Conservation (phyloP, 2,329 filamentous ascomycete species). For the Ceratocystis harringtonii region DNA sequence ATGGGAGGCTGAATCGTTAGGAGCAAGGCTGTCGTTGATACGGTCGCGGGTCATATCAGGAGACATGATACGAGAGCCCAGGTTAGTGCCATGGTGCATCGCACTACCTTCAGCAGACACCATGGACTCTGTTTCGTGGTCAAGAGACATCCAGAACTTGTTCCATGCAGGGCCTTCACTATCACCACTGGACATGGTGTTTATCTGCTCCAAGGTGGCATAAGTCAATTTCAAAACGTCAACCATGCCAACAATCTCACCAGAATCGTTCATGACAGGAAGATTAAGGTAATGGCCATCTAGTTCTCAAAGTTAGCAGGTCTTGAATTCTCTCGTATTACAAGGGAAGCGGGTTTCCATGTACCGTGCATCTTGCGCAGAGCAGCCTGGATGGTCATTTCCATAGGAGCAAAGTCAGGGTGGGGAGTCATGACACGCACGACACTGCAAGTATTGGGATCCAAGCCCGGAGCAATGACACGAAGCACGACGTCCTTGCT, state of each 20-base stretch:
- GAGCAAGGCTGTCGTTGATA: slow-evolving; percentile 67
- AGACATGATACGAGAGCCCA: slow-evolving; percentile 61
- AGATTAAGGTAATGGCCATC: slow-evolving; percentile 97
- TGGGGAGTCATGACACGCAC: slow-evolving; percentile 98
- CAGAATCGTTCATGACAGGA: slow-evolving; percentile 92
- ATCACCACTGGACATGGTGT: slow-evolving; percentile 79
- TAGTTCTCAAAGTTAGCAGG: slow-evolving; percentile 26
- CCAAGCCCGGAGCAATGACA: slow-evolving; percentile 90
- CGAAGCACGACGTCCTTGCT: slow-evolving; percentile 98
- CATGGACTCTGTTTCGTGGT: slow-evolving; percentile 90
- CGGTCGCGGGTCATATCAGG: slow-evolving; percentile 61
- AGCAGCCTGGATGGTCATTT: slow-evolving; percentile 98
- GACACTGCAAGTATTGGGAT: slow-evolving; percentile 89
- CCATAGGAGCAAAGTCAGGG: slow-evolving; percentile 93
- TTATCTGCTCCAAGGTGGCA: slow-evolving; percentile 92
- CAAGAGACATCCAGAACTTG: slow-evolving; percentile 96
- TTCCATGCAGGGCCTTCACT: slow-evolving; percentile 97
- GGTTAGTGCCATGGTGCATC: slow-evolving; percentile 43
- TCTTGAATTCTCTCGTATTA: not conserved
- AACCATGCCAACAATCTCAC: slow-evolving; percentile 98
- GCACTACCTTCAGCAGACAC: slow-evolving; percentile 74
- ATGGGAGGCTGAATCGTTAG: slow-evolving; percentile 89
- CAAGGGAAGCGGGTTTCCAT: slow-evolving; percentile 22
- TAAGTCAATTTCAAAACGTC: slow-evolving; percentile 97
- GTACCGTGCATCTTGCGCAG: slow-evolving; percentile 97